Base-by-base conservation (phyloP, 495 filamentous ascomycete genomes). In the Amorphotheca resinae region DNA sequence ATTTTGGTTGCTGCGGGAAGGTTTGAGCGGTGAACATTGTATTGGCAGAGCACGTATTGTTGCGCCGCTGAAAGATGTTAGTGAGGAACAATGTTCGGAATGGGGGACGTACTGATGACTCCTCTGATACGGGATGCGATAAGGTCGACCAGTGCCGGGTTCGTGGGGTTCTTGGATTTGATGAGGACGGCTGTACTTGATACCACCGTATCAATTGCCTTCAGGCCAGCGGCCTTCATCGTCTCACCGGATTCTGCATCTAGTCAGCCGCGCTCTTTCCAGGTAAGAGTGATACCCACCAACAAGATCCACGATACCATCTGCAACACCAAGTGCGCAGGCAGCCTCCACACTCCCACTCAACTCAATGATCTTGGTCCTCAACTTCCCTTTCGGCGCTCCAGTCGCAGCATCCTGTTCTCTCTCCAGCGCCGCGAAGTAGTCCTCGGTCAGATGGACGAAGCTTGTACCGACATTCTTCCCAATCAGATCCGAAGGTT, bases 301-400 rank as follows among this genome's bases (percentile, higher is more conserved):
- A 57, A 98, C 91, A 45, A 98, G 74, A 66, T 98, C 93, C 18
- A 98, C 87, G 60, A 98, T 93, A 25, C 91, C 91, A 60, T 96
- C 87, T 15, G 91, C 91, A 26, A 95, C 87, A 35, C 91, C 93
- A 44, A 98, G 69, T 40, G 91, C 87, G 60, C 89, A 96, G 35
- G 93, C 88, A 35, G 89, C 87, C 64, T 98, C 91, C 18, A 96
- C 91, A 66, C 89, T 95, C 1, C 93, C 91, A 42, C 89, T 86
- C 36, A 95, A 72, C 57, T 87, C 87, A 55, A 91, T 85, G 50
- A 98, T 91, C 53, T 84, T 84, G 4, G 93, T 89, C 51, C 60
- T 71, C 53, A 86, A 57, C 58, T 76, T 73, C 42, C 45, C 65
- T 6, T 18, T 41, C 25, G 9, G 33, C 0, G 18, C 35, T 44